Evolutionary conservation across 2,329 filamentous ascomycete species (phyloP), one percentile per base, ranked within the genome.

Genomic region (Metarhizium album): DNA sequence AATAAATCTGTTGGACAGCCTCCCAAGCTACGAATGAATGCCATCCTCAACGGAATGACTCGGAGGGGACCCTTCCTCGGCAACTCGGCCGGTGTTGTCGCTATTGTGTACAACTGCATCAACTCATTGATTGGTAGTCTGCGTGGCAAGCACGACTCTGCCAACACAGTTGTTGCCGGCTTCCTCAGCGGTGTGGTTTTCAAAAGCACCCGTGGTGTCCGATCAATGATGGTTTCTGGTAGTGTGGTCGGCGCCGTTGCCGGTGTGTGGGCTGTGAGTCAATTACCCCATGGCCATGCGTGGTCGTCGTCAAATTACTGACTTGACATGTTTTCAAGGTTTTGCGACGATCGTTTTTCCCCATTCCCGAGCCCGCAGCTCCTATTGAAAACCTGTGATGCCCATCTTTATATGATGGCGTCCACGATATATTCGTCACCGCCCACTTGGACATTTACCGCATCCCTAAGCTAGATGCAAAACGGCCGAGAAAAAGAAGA

Each of bases 141-240:
- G 56, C 78, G 90, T 54, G 89, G 89, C 56, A 88, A 89, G 72
- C 90, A 95, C 60, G 94, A 98, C 67, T 80, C 89, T 3, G 80
- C 84, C 52, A 98, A 98, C 74, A 93, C 89, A 56, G 80, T 98
- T 49, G 70, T 80, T 20, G 91, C 93, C 4, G 93, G 94, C 57
- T 86, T 78, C 1, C 67, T 98, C 59, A 95, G 90, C 64, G 93
- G 93, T 52, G 90, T 91, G 78, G 67, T 98, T 14, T 98, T 98
- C 74, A 97, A 96, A 78, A 95, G 90, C 68, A 97, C 94, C 46
- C 80, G 87, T 62, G 93, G 93, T 5, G 56, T 93, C 54, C 80
- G 87, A 69, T 90, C 90, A 33, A 97, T 97, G 90, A 76, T 93
- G 74, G 93, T 97, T 62, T 95, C 90, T 35, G 87, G 90, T 56